Evolutionary conservation across 2,329 filamentous ascomycete genomes (phyloP).

Genomic region (Leptodontidium sp.): DNA sequence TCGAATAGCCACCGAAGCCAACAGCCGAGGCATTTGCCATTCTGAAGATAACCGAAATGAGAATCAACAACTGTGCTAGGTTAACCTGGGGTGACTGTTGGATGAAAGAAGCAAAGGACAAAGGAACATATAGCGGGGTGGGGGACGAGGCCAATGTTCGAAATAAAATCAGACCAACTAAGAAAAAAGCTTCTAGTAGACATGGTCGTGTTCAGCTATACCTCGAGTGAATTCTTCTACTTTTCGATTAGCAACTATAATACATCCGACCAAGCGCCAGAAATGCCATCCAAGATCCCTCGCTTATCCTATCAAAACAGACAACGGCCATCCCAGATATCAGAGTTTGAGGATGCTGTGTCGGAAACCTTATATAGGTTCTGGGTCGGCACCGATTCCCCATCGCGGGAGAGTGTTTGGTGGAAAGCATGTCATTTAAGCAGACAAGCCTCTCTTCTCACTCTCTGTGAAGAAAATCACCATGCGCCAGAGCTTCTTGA

Average conservation of each 20-base stretch:
- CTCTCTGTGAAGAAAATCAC: slow-evolving; percentile 97
- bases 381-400: background rate
- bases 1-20: too few species aligned
- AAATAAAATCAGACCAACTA: background rate
- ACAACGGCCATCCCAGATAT: background rate
- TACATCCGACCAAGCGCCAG: background rate
- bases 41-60: too few species aligned
- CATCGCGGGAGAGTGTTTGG: background rate
- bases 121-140: too few species aligned
- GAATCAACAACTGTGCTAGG: too few species aligned
- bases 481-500: slow-evolving; percentile 98
- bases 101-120: too few species aligned
- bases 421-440: slow-evolving; percentile 49
- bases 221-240: background rate
- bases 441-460: slow-evolving; percentile 86
- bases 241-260: background rate
- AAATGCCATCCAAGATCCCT: background rate
- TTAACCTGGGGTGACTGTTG: too few species aligned
- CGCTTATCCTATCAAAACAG: background rate
- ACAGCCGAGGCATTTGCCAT: too few species aligned
- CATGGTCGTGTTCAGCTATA: background rate
- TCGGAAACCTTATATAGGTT: background rate
- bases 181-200: background rate
- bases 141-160: too few species aligned
- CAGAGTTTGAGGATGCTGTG: too few species aligned